A percentile compares a stretch with the other conserved stretches of the same genome.
Evolutionary conservation across 148 eudicot genomes (phyloP).

Genomic region (Nepenthes gracilis): DNA sequence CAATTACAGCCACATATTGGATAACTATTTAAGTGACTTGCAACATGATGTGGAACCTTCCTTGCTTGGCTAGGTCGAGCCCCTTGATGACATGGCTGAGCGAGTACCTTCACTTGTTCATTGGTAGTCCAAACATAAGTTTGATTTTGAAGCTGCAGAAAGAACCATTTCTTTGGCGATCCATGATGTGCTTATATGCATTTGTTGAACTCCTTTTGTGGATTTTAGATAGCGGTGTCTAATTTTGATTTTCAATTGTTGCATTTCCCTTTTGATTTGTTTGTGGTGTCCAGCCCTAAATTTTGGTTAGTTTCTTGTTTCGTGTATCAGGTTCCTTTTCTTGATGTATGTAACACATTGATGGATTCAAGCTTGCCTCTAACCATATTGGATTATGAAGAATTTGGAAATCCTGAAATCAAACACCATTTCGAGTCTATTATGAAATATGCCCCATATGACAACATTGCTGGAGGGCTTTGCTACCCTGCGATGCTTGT

Average conservation of each 20-base stretch:
- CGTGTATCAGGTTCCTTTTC: constrained; percentile 73
- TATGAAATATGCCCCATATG: constrained; percentile 74
- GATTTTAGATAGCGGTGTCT: background rate
- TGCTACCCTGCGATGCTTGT: constrained; percentile 90
- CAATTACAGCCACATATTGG: no score
- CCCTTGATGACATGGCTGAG: no score
- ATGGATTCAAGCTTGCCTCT: constrained; percentile 81
- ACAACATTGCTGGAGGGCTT: constrained; percentile 45
- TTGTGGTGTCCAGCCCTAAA: background rate
- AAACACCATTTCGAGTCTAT: constrained; percentile 43
- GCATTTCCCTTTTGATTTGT: background rate
- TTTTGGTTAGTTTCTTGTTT: background rate
- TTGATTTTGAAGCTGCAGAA: no score
- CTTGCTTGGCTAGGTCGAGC: no score
- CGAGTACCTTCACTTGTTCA: no score
- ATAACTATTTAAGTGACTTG: no score
- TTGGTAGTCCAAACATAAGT: no score
- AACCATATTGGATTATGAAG: constrained; percentile 83
- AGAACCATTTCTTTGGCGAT: no score
- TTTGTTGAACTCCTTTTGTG: no score
- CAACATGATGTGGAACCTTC: no score
- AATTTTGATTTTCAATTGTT: background rate
- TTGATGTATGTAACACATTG: constrained; percentile 85
- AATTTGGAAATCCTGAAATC: constrained; percentile 87
- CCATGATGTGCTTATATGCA: no score